Evolutionary conservation across 1,139 yeast species (phyloP), one percentile per base, ranked within the genome.

Genomic region (Geotrichum europaeum): DNA sequence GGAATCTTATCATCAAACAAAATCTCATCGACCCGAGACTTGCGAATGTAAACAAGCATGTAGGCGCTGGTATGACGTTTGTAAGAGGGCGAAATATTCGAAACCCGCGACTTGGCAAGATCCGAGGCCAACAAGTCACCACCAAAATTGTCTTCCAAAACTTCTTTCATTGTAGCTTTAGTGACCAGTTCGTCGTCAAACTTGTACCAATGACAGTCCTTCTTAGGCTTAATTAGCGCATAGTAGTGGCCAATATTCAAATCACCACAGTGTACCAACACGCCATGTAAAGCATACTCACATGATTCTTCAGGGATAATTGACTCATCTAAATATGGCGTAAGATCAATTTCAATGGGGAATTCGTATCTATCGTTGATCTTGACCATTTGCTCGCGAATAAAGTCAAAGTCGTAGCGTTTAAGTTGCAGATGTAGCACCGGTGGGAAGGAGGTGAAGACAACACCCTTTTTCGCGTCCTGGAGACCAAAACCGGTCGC

Each of bases 151-250:
- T 90, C 97, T 56, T 91, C 94, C 69, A 92, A 87, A 0, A 90
- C 99, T 69, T 92, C 96, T 64, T 81, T 81, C 57, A 83, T 80
- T 0, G 96, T 88, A 1, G 89, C 97, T 66, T 84, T 83, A 81
- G 96, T 89, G 49, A 95, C 99, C 64, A 86, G 84, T 69, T 94
- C 99, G 72, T 94, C 99, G 72, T 94, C 99, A 77, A 92, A 94
- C 70, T 94, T 81, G 71, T 83, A 86, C 99, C 99, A 95, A 25
- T 83, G 77, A 60, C 85, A 84, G 51, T 82, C 81, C 10, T 82
- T 78, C 47, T 81, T 80, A 1, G 99, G 98, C 71, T 87, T 91
- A 60, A 95, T 85, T 84, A 94, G 81, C 0, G 99, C 95, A 71
- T 94, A 94, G 73, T 94, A 94, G 71, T 94, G 99, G 28, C 99